Evolutionary conservation across 352 stramenopile species (phyloP).

Genomic region (Pythium coloratum): DNA sequence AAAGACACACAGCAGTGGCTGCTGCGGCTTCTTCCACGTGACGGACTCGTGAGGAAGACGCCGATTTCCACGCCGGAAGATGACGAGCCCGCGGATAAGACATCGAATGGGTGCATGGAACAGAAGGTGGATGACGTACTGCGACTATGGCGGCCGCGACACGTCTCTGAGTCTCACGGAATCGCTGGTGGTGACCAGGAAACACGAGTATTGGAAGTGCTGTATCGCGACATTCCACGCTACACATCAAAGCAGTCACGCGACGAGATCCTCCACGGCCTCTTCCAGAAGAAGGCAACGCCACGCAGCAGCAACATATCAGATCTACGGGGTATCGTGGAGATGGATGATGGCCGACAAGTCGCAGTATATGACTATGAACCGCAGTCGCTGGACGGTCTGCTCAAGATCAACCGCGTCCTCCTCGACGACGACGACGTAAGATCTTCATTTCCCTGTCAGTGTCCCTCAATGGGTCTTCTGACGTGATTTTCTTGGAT

Average conservation of each 20-base stretch:
- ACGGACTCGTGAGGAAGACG: not conserved
- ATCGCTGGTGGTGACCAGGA: not conserved
- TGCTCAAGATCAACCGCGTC: conserved; percentile 71
- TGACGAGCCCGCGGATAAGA: not conserved
- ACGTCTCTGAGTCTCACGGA: not conserved
- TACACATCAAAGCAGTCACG: conserved; percentile 25
- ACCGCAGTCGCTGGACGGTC: conserved; percentile 57
- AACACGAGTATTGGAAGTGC: conserved; percentile 35
- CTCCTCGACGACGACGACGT: conserved; percentile 45
- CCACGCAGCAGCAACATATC: conserved; percentile 34
- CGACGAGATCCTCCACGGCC: conserved; percentile 3
- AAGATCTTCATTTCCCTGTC: not conserved
- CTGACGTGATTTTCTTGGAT: not conserved
- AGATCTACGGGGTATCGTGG: conserved; percentile 40
- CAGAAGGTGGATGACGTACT: conserved; percentile 27
- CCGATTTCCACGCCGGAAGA: not conserved
- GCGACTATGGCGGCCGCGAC: not conserved
- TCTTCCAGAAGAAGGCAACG: conserved; percentile 35
- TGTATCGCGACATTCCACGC: conserved; percentile 55
- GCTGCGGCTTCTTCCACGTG: conserved; percentile 20
- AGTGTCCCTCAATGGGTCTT: not conserved
- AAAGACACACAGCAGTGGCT: conserved; percentile 23
- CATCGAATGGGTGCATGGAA: not conserved
- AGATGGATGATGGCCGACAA: conserved; percentile 4
- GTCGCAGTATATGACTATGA: conserved; percentile 73